Conservation (phyloP, 2,329 filamentous ascomycete genomes). For the Cordyceps cicadae region DNA sequence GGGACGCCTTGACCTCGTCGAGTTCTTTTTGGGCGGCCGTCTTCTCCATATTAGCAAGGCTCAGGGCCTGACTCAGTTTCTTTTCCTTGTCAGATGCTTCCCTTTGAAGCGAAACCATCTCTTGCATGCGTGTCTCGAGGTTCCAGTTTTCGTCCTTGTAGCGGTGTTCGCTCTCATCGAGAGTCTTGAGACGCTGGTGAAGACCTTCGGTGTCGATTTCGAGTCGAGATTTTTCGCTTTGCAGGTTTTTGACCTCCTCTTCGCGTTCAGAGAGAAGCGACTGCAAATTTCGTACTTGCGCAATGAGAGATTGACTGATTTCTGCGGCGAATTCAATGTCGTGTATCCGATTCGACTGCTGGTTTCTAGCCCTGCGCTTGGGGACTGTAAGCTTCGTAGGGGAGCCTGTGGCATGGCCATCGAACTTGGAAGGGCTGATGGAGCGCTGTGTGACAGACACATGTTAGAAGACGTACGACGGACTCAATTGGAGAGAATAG, state of each 20-base stretch:
- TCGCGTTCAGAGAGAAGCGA: conserved; percentile 78
- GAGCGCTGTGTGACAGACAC: conserved; percentile 45
- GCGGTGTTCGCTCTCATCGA: conserved; percentile 90
- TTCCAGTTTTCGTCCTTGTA: conserved; percentile 99
- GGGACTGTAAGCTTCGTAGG: conserved; percentile 84
- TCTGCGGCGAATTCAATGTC: conserved; percentile 98
- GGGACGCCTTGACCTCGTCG: conserved; percentile 75
- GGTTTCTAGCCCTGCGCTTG: conserved; percentile 82
- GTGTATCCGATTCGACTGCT: conserved; percentile 78
- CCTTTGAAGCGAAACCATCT: conserved; percentile 63
- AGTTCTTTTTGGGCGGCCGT: conserved; percentile 72
- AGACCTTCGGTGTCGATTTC: conserved; percentile 76
- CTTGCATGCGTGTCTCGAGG: conserved; percentile 84
- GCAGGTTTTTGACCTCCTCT: conserved; percentile 68
- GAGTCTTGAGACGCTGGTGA: conserved; percentile 66
- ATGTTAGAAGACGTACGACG: conserved; percentile 14
- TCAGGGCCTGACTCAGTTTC: conserved; percentile 66
- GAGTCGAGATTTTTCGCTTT: conserved; percentile 66
- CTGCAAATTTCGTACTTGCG: conserved; percentile 89
- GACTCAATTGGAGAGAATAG: not conserved
- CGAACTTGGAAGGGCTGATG: conserved; percentile 68
- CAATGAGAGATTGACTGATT: conserved; percentile 87
- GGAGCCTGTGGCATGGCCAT: conserved; percentile 74
- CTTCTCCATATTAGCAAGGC: conserved; percentile 65
- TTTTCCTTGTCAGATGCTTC: conserved; percentile 77